Evolutionary conservation across 441 rosid genomes (phyloP).

Genomic region (Biscutella auriculata): DNA sequence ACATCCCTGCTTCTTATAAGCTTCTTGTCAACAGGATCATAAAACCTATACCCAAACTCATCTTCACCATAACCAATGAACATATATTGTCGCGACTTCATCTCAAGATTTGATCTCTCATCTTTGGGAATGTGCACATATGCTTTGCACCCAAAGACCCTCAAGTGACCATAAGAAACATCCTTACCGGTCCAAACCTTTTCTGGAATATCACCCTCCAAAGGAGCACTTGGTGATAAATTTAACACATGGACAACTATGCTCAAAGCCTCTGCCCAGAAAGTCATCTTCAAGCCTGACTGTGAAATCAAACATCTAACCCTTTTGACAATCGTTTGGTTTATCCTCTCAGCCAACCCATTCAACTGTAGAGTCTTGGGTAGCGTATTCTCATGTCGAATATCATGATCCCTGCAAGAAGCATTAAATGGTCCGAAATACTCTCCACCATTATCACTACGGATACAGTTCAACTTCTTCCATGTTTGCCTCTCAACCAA

Average conservation of each 20-base stretch:
- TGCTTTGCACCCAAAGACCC: not conserved
- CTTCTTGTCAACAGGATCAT: too few relatives aligned
- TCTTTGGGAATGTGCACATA: conserved; percentile 5
- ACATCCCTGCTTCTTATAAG: too few relatives aligned
- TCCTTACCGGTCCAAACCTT: too few relatives aligned
- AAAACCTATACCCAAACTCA: not conserved
- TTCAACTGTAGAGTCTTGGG: too few relatives aligned
- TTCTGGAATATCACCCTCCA: too few relatives aligned
- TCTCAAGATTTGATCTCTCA: conserved; percentile 9
- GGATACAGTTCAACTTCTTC: not conserved
- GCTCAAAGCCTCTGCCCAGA: too few relatives aligned
- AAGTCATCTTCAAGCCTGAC: not conserved
- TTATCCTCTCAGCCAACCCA: not conserved
- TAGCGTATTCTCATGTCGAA: not conserved
- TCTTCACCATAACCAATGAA: not conserved
- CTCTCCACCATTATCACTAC: not conserved
- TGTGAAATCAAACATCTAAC: not conserved
- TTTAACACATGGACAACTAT: too few relatives aligned
- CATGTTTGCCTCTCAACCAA: not conserved
- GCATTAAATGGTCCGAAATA: not conserved
- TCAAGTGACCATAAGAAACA: too few relatives aligned
- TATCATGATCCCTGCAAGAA: not conserved
- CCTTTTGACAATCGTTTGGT: not conserved
- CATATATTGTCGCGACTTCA: too few relatives aligned
- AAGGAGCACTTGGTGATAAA: too few relatives aligned